Conservation (phyloP, 2,329 filamentous ascomycete genomes). For the Chaetomium sp. region DNA sequence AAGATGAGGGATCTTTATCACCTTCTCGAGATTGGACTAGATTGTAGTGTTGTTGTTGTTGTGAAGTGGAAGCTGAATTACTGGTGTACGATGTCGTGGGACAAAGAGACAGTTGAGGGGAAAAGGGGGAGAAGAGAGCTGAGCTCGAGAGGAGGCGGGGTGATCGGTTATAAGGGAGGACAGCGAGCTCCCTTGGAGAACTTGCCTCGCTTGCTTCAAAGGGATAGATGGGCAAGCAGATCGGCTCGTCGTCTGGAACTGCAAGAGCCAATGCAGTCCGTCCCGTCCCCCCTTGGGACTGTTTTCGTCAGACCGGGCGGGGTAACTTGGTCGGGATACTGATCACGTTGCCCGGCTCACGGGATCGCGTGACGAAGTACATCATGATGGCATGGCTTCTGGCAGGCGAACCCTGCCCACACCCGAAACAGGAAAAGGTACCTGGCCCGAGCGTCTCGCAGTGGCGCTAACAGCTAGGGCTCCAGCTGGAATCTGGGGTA, state of each 20-base stretch:
- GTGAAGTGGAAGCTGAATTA: neutral
- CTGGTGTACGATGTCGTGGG: conserved; percentile 8
- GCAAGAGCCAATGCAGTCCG: too few species aligned
- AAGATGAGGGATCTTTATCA: neutral
- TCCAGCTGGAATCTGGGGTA: conserved; percentile 16
- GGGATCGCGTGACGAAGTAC: conserved; percentile 26
- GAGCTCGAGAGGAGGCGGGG: conserved; percentile 6
- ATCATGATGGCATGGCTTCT: conserved; percentile 23
- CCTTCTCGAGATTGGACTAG: conserved; percentile 2
- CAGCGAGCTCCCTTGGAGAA: too few species aligned
- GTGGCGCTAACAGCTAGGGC: conserved; percentile 12
- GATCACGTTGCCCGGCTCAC: conserved; percentile 22
- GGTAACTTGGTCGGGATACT: conserved; percentile 29
- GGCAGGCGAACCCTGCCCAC: conserved; percentile 12
- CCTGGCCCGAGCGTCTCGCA: conserved; percentile 23
- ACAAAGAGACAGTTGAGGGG: conserved; percentile 14
- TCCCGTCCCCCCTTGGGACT: conserved; percentile 23
- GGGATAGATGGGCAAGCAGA: too few species aligned
- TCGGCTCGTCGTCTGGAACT: too few species aligned
- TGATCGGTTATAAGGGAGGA: neutral
- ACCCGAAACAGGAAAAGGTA: conserved; percentile 14
- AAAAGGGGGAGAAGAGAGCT: conserved; percentile 9
- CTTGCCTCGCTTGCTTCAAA: too few species aligned
- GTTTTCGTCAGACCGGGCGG: conserved; percentile 39
- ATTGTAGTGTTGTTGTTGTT: neutral